Percentiles rank a stretch among this genome's conserved stretches.
phyloP scores from a whole-genome alignment of 257 asterid species.

The Coffea eugenioides region DNA sequence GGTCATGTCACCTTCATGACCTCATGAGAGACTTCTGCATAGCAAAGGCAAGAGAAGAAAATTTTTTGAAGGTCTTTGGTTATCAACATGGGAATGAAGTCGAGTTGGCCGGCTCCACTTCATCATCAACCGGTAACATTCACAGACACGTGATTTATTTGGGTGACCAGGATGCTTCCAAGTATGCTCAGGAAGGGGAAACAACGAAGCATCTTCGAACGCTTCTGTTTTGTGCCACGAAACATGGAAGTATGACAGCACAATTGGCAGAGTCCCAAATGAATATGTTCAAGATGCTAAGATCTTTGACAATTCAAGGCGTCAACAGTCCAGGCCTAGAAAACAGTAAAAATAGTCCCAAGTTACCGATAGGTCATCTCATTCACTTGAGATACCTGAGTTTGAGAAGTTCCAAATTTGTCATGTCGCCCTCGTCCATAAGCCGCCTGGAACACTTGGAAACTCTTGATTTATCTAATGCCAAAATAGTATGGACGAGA shows the following conservation, averaged over 20 bases:
- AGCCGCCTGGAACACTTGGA: not conserved
- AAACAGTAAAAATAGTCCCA: too few relatives aligned
- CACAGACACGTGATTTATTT: not conserved
- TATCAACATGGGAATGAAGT: not conserved
- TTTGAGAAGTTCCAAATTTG: not conserved
- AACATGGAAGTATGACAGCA: not conserved
- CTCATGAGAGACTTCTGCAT: conserved; percentile 12
- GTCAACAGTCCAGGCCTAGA: not conserved
- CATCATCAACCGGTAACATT: not conserved
- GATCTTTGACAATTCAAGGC: not conserved
- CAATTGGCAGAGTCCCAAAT: not conserved
- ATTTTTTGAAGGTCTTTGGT: not conserved
- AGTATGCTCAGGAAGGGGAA: not conserved
- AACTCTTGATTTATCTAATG: not conserved
- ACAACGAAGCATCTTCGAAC: not conserved
- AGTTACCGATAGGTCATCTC: not conserved
- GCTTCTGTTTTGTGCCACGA: not conserved
- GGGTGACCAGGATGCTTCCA: not conserved
- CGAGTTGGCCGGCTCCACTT: not conserved
- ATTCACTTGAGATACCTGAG: not conserved
- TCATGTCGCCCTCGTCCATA: not conserved
- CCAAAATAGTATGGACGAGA: not conserved
- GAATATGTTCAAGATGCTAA: conserved; percentile 5
- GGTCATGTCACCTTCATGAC: not conserved
- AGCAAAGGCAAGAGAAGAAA: conserved; percentile 13